phyloP scores from a whole-genome alignment of 352 stramenopile genomes.

The Phytophthora brassicae region DNA sequence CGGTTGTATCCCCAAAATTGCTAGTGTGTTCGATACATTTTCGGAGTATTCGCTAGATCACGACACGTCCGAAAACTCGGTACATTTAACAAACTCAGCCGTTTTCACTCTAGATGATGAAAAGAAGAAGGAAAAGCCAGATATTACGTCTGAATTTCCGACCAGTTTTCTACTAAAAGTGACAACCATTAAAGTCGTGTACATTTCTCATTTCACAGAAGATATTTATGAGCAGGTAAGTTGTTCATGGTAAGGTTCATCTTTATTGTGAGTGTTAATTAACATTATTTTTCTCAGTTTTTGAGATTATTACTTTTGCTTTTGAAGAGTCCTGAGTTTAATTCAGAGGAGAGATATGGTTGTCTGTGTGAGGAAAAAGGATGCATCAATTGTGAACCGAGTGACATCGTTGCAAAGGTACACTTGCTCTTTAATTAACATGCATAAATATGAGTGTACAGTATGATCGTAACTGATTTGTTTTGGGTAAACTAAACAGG shows the following conservation, averaged over 20 bases:
- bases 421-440: neutral
- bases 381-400: conserved; percentile 21
- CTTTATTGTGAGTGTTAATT: too few relatives aligned
- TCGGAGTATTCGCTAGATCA: conserved; percentile 5
- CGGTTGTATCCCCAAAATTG: conserved; percentile 23
- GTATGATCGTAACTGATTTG: neutral
- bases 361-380: conserved; percentile 18
- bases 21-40: conserved; percentile 11
- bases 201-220: conserved; percentile 36
- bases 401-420: conserved; percentile 28
- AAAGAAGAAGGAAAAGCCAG: neutral
- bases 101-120: neutral
- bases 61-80: neutral
- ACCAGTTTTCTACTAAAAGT: conserved; percentile 17
- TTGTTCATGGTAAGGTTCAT: neutral
- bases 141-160: neutral
- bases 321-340: conserved; percentile 5
- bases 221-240: conserved; percentile 40
- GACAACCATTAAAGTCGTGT: conserved; percentile 18
- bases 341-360: conserved; percentile 20
- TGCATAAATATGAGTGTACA: neutral
- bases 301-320: conserved; percentile 20
- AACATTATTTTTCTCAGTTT: conserved; percentile 9
- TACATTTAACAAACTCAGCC: neutral
- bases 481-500: conserved; percentile 9